A percentile compares a stretch with the other conserved stretches of the same genome.
phyloP scores from a whole-genome alignment of 176 grass and related monocot species.

The Melocanna baccifera region DNA sequence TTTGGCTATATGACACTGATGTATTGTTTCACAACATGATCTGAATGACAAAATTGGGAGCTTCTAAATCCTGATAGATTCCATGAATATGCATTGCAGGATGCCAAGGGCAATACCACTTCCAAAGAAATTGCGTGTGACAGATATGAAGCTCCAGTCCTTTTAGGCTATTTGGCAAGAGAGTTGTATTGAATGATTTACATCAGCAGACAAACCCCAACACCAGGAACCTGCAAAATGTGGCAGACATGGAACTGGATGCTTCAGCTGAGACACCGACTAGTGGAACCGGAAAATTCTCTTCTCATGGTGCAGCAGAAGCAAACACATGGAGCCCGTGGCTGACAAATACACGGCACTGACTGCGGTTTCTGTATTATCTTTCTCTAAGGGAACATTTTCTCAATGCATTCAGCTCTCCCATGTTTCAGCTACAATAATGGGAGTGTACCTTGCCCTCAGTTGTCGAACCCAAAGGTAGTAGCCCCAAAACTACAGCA shows the following conservation, averaged over 20 bases:
- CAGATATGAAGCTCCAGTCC: constrained; percentile 24
- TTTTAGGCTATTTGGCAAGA: constrained; percentile 88
- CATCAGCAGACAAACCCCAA: not conserved
- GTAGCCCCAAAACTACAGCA: constrained; percentile 1
- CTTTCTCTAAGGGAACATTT: constrained; percentile 37
- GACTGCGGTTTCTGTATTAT: constrained; percentile 52
- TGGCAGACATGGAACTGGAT: constrained; percentile 32
- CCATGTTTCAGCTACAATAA: constrained; percentile 39
- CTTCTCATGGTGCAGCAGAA: constrained; percentile 13
- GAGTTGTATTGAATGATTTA: constrained; percentile 38
- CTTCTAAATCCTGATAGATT: constrained; percentile 22
- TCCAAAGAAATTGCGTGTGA: constrained; percentile 19
- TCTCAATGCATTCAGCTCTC: constrained; percentile 1
- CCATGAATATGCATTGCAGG: constrained; percentile 24
- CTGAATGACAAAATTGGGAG: not conserved
- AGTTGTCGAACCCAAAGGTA: constrained; percentile 15
- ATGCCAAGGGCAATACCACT: not conserved
- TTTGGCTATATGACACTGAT: not conserved
- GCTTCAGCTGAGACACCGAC: constrained; percentile 31
- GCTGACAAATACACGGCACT: constrained; percentile 27
- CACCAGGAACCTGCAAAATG: not conserved
- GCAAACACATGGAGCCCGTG: constrained; percentile 36
- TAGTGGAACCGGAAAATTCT: constrained; percentile 8
- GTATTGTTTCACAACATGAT: not conserved
- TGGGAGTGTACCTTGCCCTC: constrained; percentile 12